A percentile compares a stretch with the other conserved stretches of the same genome.
Evolutionary conservation across 2,329 filamentous ascomycete species (phyloP).

Genomic region (Thelonectria blattea): DNA sequence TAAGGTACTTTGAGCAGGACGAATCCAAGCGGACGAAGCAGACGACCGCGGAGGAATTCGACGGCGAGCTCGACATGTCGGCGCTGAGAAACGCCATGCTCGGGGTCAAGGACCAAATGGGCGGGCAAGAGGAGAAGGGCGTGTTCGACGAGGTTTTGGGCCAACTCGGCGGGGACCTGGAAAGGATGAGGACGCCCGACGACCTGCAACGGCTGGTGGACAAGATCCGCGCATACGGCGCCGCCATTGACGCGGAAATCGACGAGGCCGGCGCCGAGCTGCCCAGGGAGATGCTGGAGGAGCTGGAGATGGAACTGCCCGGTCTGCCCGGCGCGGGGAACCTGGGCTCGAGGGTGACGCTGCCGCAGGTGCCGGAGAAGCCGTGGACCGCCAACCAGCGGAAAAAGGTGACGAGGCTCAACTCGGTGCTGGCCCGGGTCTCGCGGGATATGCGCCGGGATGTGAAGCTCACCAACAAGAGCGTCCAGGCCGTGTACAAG

Average conservation of each 20-base stretch:
- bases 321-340: slow-evolving; percentile 36
- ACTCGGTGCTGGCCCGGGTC: slow-evolving; percentile 39
- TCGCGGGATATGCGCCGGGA: slow-evolving; percentile 39
- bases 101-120: slow-evolving; percentile 47
- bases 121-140: slow-evolving; percentile 42
- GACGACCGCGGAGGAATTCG: slow-evolving; percentile 48
- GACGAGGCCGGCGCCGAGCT: slow-evolving; percentile 41
- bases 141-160: slow-evolving; percentile 46
- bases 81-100: slow-evolving; percentile 46
- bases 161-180: slow-evolving; percentile 41
- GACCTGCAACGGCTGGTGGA: slow-evolving; percentile 45
- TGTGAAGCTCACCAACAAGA: slow-evolving; percentile 41
- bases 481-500: slow-evolving; percentile 53
- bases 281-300: slow-evolving; percentile 43
- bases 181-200: slow-evolving; percentile 40
- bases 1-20: slow-evolving; percentile 58
- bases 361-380: slow-evolving; percentile 46
- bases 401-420: slow-evolving; percentile 47
- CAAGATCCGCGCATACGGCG: slow-evolving; percentile 44
- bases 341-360: slow-evolving; percentile 29
- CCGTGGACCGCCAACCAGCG: slow-evolving; percentile 47
- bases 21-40: slow-evolving; percentile 47
- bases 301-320: slow-evolving; percentile 40
- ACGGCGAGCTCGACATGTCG: slow-evolving; percentile 43
- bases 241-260: slow-evolving; percentile 45